A percentile compares a stretch with the other conserved stretches of the same genome.
Evolutionary conservation across 768 basidiomycete genomes (phyloP).

Genomic region (Russula griseocarnosa): DNA sequence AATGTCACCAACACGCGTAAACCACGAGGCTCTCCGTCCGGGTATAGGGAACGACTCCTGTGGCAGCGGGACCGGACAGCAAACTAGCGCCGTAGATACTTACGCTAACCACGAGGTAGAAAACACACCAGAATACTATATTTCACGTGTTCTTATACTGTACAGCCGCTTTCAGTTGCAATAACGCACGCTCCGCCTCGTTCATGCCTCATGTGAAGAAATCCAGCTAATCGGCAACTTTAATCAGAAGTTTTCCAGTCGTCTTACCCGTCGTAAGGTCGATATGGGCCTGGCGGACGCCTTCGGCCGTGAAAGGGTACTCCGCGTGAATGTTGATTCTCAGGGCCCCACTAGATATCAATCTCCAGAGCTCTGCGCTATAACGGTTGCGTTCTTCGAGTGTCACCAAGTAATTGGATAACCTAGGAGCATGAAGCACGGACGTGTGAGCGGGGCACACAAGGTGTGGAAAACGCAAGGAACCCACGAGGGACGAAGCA

Average conservation of each 20-base stretch:
- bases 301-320: constrained; percentile 82
- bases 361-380: constrained; percentile 55
- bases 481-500: constrained; percentile 70
- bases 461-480: constrained; percentile 5
- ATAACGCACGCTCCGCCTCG: constrained; percentile 42
- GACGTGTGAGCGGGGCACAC: neutral
- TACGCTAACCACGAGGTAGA: constrained; percentile 22
- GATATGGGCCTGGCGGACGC: constrained; percentile 67
- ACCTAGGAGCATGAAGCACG: constrained; percentile 38
- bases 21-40: constrained; percentile 25
- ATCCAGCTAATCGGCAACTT: constrained; percentile 39
- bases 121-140: constrained; percentile 1
- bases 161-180: constrained; percentile 39
- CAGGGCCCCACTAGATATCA: constrained; percentile 55
- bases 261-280: constrained; percentile 78
- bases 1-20: constrained; percentile 6
- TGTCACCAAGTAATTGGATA: constrained; percentile 69
- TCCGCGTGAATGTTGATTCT: constrained; percentile 68
- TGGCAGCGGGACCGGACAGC: neutral
- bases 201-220: constrained; percentile 43
- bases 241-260: constrained; percentile 81
- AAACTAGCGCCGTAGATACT: neutral
- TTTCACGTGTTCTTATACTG: constrained; percentile 32
- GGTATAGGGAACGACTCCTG: constrained; percentile 9
- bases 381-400: constrained; percentile 70